Evolutionary conservation across 1,284 basidiomycete species (phyloP), one percentile per base, ranked within the genome.

Genomic region (Cutaneotrichosporon arboriforme): DNA sequence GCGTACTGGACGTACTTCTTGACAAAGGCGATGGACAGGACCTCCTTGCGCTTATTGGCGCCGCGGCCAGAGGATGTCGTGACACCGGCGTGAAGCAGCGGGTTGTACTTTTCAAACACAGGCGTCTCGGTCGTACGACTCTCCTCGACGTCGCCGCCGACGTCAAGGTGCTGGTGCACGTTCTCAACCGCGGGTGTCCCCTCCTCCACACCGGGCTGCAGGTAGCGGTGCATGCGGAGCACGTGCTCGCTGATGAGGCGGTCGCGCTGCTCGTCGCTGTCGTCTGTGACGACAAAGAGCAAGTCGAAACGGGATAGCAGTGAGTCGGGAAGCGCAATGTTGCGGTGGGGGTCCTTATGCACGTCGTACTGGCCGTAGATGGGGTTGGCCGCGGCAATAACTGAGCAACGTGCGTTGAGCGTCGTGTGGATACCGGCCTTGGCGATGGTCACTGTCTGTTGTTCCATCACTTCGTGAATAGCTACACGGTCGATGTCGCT

Each of bases 381-480:
- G 1, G 96, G 96, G 76, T 98, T 99, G 41, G 96, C 96, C 23
- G 96, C 96, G 8, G 96, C 96, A 43, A 99, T 85, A 35, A 98
- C 96, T 64, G 90, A 96, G 76, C 94, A 98, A 38, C 96, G 83
- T 4, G 96, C 96, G 75, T 99, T 99, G 63, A 99, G 81, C 66
- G 88, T 93, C 1, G 96, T 98, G 74, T 97, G 94, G 62, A 98
- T 99, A 58, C 96, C 96, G 12, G 96, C 96, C 71, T 99, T 98
- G 55, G 96, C 96, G 62, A 99, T 99, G 1, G 96, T 97, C 49
- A 99, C 93, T 0, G 96, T 99, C 74, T 97, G 94, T 74, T 96
- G 91, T 74, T 98, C 94, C 96, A 99, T 99, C 67, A 97, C 96
- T 84, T 99, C 96, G 77, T 99, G 96, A 64, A 99, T 99, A 26